Evolutionary conservation across 1,284 basidiomycete species (phyloP), one percentile per base, ranked within the genome.

Genomic region (Puccinia coronata): DNA sequence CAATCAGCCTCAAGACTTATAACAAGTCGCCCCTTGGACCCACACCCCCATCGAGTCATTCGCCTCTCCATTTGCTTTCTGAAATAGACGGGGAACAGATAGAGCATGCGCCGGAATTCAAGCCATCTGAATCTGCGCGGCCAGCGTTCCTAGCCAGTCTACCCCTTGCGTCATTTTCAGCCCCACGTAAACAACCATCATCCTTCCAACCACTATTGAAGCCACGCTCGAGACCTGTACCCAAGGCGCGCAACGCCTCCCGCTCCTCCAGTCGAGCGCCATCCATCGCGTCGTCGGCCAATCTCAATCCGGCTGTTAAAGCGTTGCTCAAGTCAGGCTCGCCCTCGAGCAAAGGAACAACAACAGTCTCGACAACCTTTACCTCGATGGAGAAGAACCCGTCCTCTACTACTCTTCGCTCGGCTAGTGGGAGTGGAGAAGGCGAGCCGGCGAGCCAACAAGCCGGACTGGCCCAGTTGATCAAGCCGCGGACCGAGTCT

Each of bases 51-150:
- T 47, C 67, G 11, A 14, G 9, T 25, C 39, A 43, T 39, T 36
- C 51, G 11, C 28, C 5, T 20, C 36, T 61, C 5, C 55, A 55
- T 23, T 51, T 67, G 43, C 36, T 59, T 12, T 28, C 67, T 12
- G 65, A 71, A 55, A 8, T 31, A 4, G 67, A 71, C 16, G 67
- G 36, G 18, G 31, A 31, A n/a, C n/a, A 25, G 23, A 36, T 25
- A 18, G 49, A 67, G 1, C 36, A 63, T 28, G 25, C 77, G 28
- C 49, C 59, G n/a, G 76, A 43, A 78, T 80, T 80, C 31, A 80
- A 80, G 49, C 77, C 77, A 23, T 80, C 77, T 16, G 77, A 80
- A 71, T 80, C 77, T 14, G 77, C 77, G 18, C 65, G 77, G 41
- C 77, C 77, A 18, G 77, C 77, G 11, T 80, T 80, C 53, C 77